A percentile compares a stretch with the other conserved stretches of the same genome.
phyloP scores from a whole-genome alignment of 805 yeast genomes.

The Sugiyamaella valdiviana region DNA sequence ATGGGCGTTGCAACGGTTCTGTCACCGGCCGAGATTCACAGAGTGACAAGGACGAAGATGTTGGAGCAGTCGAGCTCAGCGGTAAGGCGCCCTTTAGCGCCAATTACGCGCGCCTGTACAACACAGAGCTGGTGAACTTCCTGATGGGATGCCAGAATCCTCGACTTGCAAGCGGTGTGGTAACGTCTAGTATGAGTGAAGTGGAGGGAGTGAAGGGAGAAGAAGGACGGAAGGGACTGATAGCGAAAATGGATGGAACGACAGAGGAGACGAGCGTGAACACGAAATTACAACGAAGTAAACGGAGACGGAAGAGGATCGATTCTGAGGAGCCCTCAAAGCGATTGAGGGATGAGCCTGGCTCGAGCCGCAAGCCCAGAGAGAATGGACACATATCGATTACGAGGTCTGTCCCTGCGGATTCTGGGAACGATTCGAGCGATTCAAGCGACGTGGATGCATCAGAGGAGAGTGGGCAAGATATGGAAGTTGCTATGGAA shows the following conservation, averaged over 20 bases:
- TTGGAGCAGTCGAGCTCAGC: neutral
- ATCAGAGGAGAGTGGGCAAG: too few species aligned
- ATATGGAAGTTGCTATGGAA: neutral
- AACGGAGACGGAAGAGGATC: too few species aligned
- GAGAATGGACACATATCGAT: too few species aligned
- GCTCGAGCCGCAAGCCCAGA: too few species aligned
- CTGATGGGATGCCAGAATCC: conserved; percentile 3
- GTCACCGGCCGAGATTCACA: neutral
- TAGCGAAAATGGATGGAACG: too few species aligned
- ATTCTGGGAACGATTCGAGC: too few species aligned
- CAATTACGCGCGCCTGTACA: conserved; percentile 11
- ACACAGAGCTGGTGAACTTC: conserved; percentile 12
- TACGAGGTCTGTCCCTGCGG: too few species aligned
- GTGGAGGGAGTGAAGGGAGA: neutral
- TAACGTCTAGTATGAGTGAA: neutral
- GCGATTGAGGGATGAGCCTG: too few species aligned
- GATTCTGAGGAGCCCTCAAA: too few species aligned
- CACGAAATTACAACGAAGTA: too few species aligned
- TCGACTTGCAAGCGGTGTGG: neutral
- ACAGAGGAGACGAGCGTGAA: too few species aligned
- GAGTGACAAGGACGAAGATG: neutral
- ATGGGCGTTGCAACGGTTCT: neutral
- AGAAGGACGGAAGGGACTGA: neutral
- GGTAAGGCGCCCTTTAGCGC: conserved; percentile 1
- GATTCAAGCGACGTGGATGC: too few species aligned